Conservation (phyloP, 768 basidiomycete genomes). For the Symmetrospora coprosmae region DNA sequence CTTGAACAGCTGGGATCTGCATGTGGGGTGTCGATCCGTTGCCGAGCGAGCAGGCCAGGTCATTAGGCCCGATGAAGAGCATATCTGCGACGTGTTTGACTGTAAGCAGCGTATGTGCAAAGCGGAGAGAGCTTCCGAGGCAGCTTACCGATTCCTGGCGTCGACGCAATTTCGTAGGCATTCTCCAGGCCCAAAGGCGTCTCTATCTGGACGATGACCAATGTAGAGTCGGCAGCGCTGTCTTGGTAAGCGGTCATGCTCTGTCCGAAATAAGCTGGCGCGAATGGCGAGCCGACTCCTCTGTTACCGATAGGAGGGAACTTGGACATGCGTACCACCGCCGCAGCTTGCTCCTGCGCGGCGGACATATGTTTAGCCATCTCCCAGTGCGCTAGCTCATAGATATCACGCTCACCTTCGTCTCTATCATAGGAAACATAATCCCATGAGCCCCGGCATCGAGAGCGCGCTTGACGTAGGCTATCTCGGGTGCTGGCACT, state of each 20-base stretch:
- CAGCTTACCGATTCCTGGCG: constrained; percentile 32
- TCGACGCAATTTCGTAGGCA: constrained; percentile 36
- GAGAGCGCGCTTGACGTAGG: constrained; percentile 38
- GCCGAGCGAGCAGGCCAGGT: constrained; percentile 35
- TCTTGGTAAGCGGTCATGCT: constrained; percentile 33
- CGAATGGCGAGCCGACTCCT: constrained; percentile 38
- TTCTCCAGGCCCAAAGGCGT: constrained; percentile 34
- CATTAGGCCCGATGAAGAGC: constrained; percentile 38
- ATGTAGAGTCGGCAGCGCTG: constrained; percentile 33
- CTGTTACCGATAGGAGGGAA: constrained; percentile 37
- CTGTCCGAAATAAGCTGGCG: constrained; percentile 34
- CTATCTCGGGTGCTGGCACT: constrained; percentile 34
- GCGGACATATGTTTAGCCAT: neutral
- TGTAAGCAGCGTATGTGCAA: neutral
- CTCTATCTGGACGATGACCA: constrained; percentile 39
- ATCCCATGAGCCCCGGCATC: constrained; percentile 38
- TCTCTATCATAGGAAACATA: constrained; percentile 37
- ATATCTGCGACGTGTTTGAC: constrained; percentile 31
- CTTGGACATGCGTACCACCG: constrained; percentile 35
- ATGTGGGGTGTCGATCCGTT: constrained; percentile 33
- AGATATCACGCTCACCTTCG: constrained; percentile 26
- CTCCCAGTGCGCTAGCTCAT: neutral
- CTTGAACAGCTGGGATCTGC: constrained; percentile 34
- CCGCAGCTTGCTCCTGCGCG: constrained; percentile 34
- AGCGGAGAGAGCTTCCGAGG: neutral